Conservation (phyloP, 345 rosid species). For the Eutrema japonicum region DNA sequence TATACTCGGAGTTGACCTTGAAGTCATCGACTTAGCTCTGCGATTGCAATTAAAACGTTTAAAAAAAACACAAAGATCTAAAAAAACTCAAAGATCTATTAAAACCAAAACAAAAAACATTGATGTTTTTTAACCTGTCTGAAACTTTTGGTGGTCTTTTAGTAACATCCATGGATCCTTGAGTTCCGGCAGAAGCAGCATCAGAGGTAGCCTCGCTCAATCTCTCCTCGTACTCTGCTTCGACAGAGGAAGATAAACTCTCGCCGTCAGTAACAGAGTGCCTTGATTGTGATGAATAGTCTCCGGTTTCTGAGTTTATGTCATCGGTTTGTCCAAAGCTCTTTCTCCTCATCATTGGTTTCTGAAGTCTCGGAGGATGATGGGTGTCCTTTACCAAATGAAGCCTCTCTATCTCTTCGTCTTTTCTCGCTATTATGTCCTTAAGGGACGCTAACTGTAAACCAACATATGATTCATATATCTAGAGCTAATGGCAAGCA, state of each 20-base stretch:
- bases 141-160: slow-evolving; percentile 40
- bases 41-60: background rate
- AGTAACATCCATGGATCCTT: slow-evolving; percentile 46
- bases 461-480: slow-evolving; percentile 15
- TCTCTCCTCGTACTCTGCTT: slow-evolving; percentile 52
- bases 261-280: slow-evolving; percentile 44
- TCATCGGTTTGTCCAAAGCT: slow-evolving; percentile 48
- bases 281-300: slow-evolving; percentile 35
- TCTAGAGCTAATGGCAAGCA: background rate
- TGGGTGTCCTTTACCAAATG: slow-evolving; percentile 57
- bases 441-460: slow-evolving; percentile 77
- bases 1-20: slow-evolving; percentile 25
- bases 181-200: slow-evolving; percentile 52
- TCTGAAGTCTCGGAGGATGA: slow-evolving; percentile 39
- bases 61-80: background rate
- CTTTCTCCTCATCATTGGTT: slow-evolving; percentile 34
- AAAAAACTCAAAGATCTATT: background rate
- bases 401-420: slow-evolving; percentile 85
- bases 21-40: slow-evolving; percentile 39
- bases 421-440: slow-evolving; percentile 76
- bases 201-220: slow-evolving; percentile 52
- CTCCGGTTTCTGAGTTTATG: slow-evolving; percentile 40
- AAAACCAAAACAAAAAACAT: background rate
- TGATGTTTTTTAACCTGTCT: slow-evolving; percentile 49
- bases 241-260: slow-evolving; percentile 36